Evolutionary conservation across 805 yeast species (phyloP).

Genomic region (Schwanniomyces vanrijiae): DNA sequence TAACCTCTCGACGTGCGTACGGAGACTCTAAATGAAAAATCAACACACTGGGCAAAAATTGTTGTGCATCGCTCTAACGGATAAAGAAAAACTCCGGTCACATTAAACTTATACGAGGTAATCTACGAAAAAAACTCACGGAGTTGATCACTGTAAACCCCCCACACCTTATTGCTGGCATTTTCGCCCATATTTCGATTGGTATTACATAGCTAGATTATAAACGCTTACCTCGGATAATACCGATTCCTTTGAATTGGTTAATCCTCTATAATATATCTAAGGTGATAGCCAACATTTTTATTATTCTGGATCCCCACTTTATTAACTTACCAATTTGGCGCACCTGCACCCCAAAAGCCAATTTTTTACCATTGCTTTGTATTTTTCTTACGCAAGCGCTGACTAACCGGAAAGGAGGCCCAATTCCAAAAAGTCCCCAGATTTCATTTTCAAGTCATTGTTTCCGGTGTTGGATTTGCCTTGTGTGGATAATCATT

Average conservation of each 20-base stretch:
- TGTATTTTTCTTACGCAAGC: neutral
- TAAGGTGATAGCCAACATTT: neutral
- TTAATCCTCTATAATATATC: too few species aligned
- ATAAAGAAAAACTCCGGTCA: neutral
- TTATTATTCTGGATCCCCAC: neutral
- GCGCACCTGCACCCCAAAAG: neutral
- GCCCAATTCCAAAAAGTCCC: neutral
- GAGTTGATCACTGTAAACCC: neutral
- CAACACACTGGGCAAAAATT: neutral
- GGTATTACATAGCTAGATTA: too few species aligned
- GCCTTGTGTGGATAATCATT: conserved; percentile 1
- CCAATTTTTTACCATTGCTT: neutral
- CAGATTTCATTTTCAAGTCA: neutral
- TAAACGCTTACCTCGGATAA: too few species aligned
- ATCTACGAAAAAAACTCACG: neutral
- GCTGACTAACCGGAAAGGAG: neutral
- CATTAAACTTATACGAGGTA: neutral
- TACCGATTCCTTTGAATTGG: neutral
- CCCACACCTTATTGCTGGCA: too few species aligned
- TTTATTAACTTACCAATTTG: neutral
- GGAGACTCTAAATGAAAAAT: neutral
- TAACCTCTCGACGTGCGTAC: neutral
- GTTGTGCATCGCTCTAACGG: neutral
- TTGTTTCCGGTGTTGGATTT: conserved; percentile 1
- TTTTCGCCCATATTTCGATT: too few species aligned